A percentile compares a stretch with the other conserved stretches of the same genome.
These are phyloP conservation scores for Ustilago xerochloae DNA, from an alignment of 1,284 basidiomycete genomes.

Conservation along the genomic window DNA sequence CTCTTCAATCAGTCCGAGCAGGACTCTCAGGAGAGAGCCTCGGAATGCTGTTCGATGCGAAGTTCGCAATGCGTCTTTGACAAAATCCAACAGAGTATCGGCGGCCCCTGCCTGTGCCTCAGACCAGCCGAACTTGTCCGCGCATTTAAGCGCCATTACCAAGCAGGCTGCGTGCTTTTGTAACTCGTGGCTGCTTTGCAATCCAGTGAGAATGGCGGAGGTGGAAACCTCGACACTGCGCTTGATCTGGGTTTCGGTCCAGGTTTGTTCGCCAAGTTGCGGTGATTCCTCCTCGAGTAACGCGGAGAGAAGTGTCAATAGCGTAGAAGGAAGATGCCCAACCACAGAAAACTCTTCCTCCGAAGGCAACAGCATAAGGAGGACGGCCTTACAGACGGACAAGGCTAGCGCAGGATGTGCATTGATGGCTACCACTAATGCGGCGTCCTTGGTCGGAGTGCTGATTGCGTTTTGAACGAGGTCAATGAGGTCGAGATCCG, in stretches of 20 bases:
- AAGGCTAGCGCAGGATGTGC: constrained; percentile 10
- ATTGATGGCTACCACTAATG: constrained; percentile 31
- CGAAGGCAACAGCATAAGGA: background rate
- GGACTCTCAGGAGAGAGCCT: constrained; percentile 6
- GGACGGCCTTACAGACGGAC: constrained; percentile 4
- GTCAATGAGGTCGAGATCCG: constrained; percentile 1
- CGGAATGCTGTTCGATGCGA: constrained; percentile 21
- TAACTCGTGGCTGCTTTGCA: background rate
- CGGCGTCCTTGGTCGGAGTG: constrained; percentile 18
- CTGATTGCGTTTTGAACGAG: background rate
- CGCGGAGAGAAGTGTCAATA: constrained; percentile 25
- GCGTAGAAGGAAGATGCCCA: constrained; percentile 11
- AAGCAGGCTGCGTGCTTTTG: constrained; percentile 12
- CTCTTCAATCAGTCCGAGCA: constrained; percentile 16
- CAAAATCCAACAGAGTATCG: constrained; percentile 9
- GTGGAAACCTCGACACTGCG: constrained; percentile 1
- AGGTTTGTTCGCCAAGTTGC: constrained; percentile 1
- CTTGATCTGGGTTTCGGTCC: constrained; percentile 12
- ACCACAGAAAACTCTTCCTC: no score
- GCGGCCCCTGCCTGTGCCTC: background rate
- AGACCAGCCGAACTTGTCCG: constrained; percentile 18
- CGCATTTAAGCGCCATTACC: constrained; percentile 15
- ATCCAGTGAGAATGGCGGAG: constrained; percentile 5
- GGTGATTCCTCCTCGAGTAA: constrained; percentile 11
- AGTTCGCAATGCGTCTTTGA: constrained; percentile 2